phyloP scores from a whole-genome alignment of 768 basidiomycete species.

The Xerocomellus dryophilus region DNA sequence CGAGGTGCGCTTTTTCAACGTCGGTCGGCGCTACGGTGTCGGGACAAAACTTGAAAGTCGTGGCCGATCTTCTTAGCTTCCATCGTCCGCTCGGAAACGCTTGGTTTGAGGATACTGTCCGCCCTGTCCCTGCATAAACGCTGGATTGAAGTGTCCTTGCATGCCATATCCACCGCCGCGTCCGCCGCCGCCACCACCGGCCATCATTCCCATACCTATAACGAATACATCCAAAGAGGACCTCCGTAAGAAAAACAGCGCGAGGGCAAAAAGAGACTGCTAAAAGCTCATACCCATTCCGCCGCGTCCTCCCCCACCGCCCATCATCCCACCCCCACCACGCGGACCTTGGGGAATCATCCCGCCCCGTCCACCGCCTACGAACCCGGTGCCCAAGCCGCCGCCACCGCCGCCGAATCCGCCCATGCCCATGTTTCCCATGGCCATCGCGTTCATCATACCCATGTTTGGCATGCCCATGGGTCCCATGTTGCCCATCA shows the following conservation, averaged over 20 bases:
- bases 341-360: conserved; percentile 50
- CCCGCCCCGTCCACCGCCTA: conserved; percentile 44
- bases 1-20: not conserved
- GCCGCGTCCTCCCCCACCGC: conserved; percentile 35
- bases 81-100: conserved; percentile 54
- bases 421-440: conserved; percentile 41
- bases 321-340: conserved; percentile 50
- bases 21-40: not conserved
- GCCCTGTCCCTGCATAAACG: conserved; percentile 56
- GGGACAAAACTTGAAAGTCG: too few species aligned
- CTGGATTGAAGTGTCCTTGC: conserved; percentile 72
- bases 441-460: conserved; percentile 42
- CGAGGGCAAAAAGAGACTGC: conserved; percentile 16
- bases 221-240: conserved; percentile 28
- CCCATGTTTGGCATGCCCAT: conserved; percentile 40
- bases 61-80: conserved; percentile 27
- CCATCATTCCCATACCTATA: conserved; percentile 55
- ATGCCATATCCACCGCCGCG: conserved; percentile 46
- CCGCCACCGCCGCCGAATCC: conserved; percentile 39
- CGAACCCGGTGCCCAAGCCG: conserved; percentile 43
- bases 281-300: conserved; percentile 53
- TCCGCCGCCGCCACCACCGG: conserved; percentile 33
- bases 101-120: conserved; percentile 48
- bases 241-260: conserved; percentile 33
- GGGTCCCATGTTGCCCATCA: conserved; percentile 43